A percentile compares a stretch with the other conserved stretches of the same genome.
These are phyloP conservation scores for Suillus brevipes DNA, from an alignment of 768 basidiomycete species.

Conservation along the genomic window DNA sequence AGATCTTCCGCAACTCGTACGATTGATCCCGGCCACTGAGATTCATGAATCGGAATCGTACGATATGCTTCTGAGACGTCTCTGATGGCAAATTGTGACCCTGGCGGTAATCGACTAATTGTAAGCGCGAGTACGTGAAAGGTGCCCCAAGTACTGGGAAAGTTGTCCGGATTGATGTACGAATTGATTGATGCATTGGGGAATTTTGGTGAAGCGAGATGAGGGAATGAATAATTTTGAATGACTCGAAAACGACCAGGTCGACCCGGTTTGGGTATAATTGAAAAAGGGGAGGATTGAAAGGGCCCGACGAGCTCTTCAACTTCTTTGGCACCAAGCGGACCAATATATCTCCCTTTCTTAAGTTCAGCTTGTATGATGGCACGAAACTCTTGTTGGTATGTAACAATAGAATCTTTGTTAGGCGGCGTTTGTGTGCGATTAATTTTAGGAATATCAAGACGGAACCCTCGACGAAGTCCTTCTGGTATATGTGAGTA, in stretches of 20 bases:
- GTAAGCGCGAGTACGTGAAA: too few relatives aligned
- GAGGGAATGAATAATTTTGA: conserved; percentile 39
- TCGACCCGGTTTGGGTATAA: conserved; percentile 38
- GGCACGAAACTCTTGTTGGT: conserved; percentile 1
- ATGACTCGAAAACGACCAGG: conserved; percentile 34
- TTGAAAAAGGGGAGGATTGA: conserved; percentile 19
- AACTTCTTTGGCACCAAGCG: not conserved
- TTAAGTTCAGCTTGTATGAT: conserved; percentile 2
- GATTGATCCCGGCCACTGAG: too few relatives aligned
- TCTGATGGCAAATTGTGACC: too few relatives aligned
- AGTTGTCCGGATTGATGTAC: too few relatives aligned
- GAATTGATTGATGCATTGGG: conserved; percentile 25
- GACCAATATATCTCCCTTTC: conserved; percentile 8
- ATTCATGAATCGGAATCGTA: too few relatives aligned
- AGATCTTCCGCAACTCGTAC: too few relatives aligned
- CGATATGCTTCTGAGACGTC: too few relatives aligned
- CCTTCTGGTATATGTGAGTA: not conserved
- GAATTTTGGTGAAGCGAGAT: not conserved
- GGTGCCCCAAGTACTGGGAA: too few relatives aligned
- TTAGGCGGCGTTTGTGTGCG: conserved; percentile 11
- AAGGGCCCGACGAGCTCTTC: conserved; percentile 20
- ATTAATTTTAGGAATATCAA: conserved; percentile 10
- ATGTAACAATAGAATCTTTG: conserved; percentile 9
- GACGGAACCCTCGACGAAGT: conserved; percentile 6
- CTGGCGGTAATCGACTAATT: too few relatives aligned